A percentile compares a stretch with the other conserved stretches of the same genome.
Evolutionary conservation across 768 basidiomycete genomes (phyloP).

Genomic region (Pleurotus citrinopileatus): DNA sequence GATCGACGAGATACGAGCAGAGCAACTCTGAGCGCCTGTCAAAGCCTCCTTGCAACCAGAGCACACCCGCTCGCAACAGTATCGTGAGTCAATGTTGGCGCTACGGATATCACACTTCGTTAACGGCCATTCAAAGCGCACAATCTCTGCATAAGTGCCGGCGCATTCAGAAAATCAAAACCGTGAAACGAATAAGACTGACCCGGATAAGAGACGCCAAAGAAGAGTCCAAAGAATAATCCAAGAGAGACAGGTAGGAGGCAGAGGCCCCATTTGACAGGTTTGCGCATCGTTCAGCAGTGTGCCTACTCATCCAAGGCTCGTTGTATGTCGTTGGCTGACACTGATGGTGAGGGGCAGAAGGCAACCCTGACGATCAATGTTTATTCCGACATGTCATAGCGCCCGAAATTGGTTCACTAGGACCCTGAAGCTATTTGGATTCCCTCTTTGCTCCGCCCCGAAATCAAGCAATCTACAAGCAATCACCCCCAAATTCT

Average conservation of each 20-base stretch:
- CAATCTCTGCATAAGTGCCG: neutral
- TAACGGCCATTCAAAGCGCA: neutral
- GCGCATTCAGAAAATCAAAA: neutral
- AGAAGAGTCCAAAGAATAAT: constrained; percentile 18
- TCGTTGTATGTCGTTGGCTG: neutral
- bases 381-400: too few relatives aligned
- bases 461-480: too few relatives aligned
- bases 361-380: too few relatives aligned
- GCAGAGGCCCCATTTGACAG: neutral
- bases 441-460: too few relatives aligned
- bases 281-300: neutral
- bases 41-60: constrained; percentile 7
- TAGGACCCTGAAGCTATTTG: too few relatives aligned
- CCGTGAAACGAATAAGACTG: neutral
- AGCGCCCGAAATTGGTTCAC: too few relatives aligned
- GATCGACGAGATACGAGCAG: constrained; percentile 10
- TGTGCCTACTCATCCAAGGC: too few relatives aligned
- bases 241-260: constrained; percentile 4
- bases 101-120: constrained; percentile 5
- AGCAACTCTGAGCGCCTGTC: constrained; percentile 1
- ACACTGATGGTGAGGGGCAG: too few relatives aligned
- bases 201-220: constrained; percentile 17
- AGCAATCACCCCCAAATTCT: too few relatives aligned
- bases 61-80: constrained; percentile 16
- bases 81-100: constrained; percentile 10